Conservation (phyloP, 305 asterid genomes). For the Andrographis paniculata region DNA sequence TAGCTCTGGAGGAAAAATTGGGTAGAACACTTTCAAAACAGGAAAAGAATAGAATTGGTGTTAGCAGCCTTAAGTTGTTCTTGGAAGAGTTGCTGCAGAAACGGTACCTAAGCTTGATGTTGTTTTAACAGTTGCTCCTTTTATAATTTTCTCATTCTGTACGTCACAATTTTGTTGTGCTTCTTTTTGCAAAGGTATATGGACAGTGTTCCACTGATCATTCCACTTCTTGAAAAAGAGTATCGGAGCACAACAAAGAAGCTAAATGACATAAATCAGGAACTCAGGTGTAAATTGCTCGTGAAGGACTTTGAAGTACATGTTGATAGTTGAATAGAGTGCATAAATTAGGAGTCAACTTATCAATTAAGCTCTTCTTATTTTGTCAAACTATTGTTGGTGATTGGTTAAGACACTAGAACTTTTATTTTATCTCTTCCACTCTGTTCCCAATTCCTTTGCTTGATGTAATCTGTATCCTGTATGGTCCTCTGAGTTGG, state of each 20-base stretch:
- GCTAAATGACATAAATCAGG: conserved; percentile 75
- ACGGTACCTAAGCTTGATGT: conserved; percentile 35
- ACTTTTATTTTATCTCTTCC: too few species aligned
- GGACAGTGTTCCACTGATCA: conserved; percentile 87
- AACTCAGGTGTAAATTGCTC: conserved; percentile 55
- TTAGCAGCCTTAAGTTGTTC: conserved; percentile 85
- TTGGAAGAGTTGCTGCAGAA: conserved; percentile 86
- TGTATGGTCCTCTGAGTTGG: conserved; percentile 11
- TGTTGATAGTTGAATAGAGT: not conserved
- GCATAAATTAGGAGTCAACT: conserved; percentile 1
- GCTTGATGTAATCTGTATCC: conserved; percentile 8
- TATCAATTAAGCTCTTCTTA: conserved; percentile 11
- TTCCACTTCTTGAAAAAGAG: conserved; percentile 94
- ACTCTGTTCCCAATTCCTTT: conserved; percentile 8
- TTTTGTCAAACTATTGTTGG: conserved; percentile 1
- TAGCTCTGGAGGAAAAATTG: conserved; percentile 87
- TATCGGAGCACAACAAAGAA: conserved; percentile 68
- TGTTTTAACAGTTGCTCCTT: conserved; percentile 10
- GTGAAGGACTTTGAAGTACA: too few species aligned
- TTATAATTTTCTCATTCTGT: conserved; percentile 17
- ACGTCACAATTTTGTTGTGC: conserved; percentile 21
- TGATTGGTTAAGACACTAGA: too few species aligned
- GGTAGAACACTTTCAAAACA: conserved; percentile 79
- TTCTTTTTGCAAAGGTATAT: conserved; percentile 48
- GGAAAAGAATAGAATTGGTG: conserved; percentile 86